Evolutionary conservation across 1,284 basidiomycete genomes (phyloP), one percentile per base, ranked within the genome.

Genomic region (Trametes pubescens): DNA sequence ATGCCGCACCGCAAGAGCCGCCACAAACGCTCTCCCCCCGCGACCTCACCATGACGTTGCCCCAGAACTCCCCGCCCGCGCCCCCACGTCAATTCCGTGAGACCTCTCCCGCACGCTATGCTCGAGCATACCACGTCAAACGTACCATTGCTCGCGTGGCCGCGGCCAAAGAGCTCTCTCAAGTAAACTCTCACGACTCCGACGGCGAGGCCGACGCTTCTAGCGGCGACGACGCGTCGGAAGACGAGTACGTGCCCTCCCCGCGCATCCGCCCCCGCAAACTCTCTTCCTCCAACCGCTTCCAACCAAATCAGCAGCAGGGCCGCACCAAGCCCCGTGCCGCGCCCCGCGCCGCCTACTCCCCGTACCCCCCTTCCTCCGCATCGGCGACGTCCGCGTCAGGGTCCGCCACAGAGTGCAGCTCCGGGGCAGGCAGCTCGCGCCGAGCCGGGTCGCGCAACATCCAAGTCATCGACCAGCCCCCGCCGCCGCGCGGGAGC

Each of bases 191-290:
- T 24, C 44, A n/a, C 26, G 62, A 53, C 26, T 38, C 57, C 11
- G 63, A 67, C 46, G 63, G 59, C 63, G 57, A 64, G 22, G 61
- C 32, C 37, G 49, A 60, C 60, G 26, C 48, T 2, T 57, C 61
- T 35, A 68, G 66, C 62, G 64, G 59, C 47, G 64, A 59, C 64
- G 66, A 62, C 51, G 61, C 57, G 35, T 68, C 66, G 26, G 66
- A 68, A 40, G 66, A 68, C 60, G 67, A 68, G 59, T 68, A 68
- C 57, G 55, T 64, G 8, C 65, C 65, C 18, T 67, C 65, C 10
- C 65, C 65, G 38, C 57, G 60, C 57, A 34, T 48, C 56, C 38
- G 56, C 59, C 26, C 65, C 13, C 68, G 66, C 40, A 65, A 62
- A 49, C 68, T 60, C 10, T 44, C 55, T 21, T 53, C 51, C 21